These are phyloP conservation scores for Acacia crassicarpa DNA, from an alignment of 306 rosid species.

Conservation along the genomic window DNA sequence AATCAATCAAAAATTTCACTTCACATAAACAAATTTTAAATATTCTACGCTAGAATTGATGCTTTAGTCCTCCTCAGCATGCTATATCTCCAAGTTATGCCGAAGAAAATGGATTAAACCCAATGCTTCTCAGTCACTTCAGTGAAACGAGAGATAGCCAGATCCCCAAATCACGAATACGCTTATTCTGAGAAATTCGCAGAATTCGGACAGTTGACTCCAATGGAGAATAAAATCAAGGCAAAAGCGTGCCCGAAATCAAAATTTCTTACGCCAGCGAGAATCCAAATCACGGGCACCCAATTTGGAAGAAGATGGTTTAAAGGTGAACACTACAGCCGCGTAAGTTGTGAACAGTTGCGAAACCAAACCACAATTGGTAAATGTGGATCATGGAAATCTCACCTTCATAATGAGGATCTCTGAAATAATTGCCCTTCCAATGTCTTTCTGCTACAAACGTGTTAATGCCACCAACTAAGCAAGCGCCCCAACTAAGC, in stretches of 20 bases:
- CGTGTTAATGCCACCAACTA: slow-evolving; percentile 28
- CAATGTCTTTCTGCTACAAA: slow-evolving; percentile 17
- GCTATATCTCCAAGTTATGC: neutral
- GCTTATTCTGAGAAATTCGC: slow-evolving; percentile 1
- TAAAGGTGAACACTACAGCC: neutral
- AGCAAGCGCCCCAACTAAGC: slow-evolving; percentile 7
- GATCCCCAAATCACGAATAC: slow-evolving; percentile 23
- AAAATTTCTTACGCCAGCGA: neutral
- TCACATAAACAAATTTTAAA: neutral
- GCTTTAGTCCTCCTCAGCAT: neutral
- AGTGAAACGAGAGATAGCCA: slow-evolving; percentile 14
- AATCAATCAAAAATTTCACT: neutral
- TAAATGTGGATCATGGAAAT: slow-evolving; percentile 24
- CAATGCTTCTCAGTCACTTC: neutral
- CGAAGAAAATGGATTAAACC: neutral
- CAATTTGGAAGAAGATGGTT: neutral
- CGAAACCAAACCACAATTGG: slow-evolving; percentile 13
- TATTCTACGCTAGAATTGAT: neutral
- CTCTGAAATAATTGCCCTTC: neutral
- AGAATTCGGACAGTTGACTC: slow-evolving; percentile 8
- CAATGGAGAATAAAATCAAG: slow-evolving; percentile 4
- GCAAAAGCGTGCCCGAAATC: neutral
- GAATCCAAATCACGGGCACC: slow-evolving; percentile 10
- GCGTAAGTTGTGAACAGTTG: slow-evolving; percentile 17
- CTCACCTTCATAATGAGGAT: neutral